phyloP scores from a whole-genome alignment of 192 early-diverging fungal genomes.

The Coemansia sp. region DNA sequence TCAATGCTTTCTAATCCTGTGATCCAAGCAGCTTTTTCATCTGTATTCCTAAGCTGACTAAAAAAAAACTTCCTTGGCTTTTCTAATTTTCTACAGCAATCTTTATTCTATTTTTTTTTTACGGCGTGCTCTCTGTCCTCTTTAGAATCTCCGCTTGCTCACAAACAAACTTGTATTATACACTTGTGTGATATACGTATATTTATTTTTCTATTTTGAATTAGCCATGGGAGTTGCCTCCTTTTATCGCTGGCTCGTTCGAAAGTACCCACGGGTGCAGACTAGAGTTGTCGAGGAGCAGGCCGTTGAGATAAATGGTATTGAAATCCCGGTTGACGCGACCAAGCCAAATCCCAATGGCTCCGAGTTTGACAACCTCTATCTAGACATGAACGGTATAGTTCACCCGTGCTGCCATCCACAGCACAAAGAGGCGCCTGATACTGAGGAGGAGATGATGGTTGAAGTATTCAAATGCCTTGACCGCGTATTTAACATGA shows the following conservation, averaged over 20 bases:
- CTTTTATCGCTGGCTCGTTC: slow-evolving; percentile 77
- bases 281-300: slow-evolving; percentile 75
- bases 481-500: slow-evolving; percentile 91
- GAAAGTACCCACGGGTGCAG: slow-evolving; percentile 76
- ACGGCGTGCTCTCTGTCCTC: neutral
- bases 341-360: slow-evolving; percentile 91
- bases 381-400: slow-evolving; percentile 99
- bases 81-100: neutral
- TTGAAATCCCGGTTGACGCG: slow-evolving; percentile 81
- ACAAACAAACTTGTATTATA: slow-evolving; percentile 5
- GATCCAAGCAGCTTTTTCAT: neutral
- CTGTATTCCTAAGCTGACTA: neutral
- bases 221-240: slow-evolving; percentile 77
- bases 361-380: slow-evolving; percentile 93
- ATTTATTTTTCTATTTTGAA: neutral
- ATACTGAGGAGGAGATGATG: slow-evolving; percentile 93
- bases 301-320: slow-evolving; percentile 65
- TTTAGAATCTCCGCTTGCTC: neutral
- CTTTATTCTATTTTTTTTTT: neutral
- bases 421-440: slow-evolving; percentile 61
- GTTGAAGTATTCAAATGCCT: slow-evolving; percentile 95
- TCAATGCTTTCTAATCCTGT: neutral
- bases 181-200: slow-evolving; percentile 8
- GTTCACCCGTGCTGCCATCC: slow-evolving; percentile 88
- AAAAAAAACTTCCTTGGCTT: neutral